These are phyloP conservation scores for Collybia sordida DNA, from an alignment of 768 basidiomycete genomes.

Conservation along the genomic window DNA sequence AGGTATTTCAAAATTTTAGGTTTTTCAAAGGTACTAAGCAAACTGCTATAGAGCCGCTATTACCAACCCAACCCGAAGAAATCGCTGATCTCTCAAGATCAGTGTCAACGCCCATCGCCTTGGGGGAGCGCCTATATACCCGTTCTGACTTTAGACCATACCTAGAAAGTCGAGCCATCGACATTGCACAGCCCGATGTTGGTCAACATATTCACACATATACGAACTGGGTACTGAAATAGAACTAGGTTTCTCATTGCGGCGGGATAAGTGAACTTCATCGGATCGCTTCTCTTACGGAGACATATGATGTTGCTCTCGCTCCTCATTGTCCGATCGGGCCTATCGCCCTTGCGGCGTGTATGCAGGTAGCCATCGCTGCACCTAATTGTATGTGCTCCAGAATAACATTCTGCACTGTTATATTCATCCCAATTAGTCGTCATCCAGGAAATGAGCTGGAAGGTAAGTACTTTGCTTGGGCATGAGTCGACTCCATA, in stretches of 20 bases:
- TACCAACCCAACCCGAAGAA: conserved; percentile 60
- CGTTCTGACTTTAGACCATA: conserved; percentile 65
- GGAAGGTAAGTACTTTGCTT: conserved; percentile 37
- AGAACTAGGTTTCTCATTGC: conserved; percentile 50
- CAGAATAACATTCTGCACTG: background rate
- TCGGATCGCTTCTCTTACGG: conserved; percentile 56
- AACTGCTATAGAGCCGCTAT: conserved; percentile 46
- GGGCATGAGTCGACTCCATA: no score
- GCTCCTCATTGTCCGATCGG: conserved; percentile 76
- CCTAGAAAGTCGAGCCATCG: conserved; percentile 61
- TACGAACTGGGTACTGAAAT: background rate
- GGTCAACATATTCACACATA: conserved; percentile 11
- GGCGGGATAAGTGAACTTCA: conserved; percentile 61
- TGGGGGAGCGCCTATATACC: conserved; percentile 65
- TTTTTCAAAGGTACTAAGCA: background rate
- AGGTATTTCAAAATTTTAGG: conserved; percentile 25
- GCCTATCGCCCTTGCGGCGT: conserved; percentile 71
- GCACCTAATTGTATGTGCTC: conserved; percentile 54
- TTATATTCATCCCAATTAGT: conserved; percentile 26
- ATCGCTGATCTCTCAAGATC: conserved; percentile 55
- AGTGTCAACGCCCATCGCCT: conserved; percentile 57
- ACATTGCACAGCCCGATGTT: conserved; percentile 71
- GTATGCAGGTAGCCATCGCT: conserved; percentile 59
- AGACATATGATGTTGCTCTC: conserved; percentile 70
- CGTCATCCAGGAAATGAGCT: conserved; percentile 66